Base-by-base conservation (phyloP, 2,329 filamentous ascomycete species). In the Scedosporium aurantiacum region DNA sequence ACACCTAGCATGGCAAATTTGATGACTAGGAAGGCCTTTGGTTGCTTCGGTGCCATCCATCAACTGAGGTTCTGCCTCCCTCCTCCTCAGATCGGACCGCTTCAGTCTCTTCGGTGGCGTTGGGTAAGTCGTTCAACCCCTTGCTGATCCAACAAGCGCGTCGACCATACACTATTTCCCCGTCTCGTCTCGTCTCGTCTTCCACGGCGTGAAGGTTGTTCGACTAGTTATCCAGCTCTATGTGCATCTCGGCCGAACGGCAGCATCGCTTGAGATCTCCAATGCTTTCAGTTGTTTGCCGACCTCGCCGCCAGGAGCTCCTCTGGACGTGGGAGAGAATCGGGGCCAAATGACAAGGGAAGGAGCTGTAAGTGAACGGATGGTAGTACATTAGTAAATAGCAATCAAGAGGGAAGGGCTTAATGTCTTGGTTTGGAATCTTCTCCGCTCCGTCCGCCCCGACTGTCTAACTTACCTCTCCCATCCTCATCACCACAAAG, bases 401-500 rank as follows among this genome's bases (percentile, higher is more conserved):
- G 28, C 28, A 32, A 32, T 32, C 28, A 6, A 8, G 10, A 2
- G 28, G 10, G 28, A 8, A 32, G 10, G 28, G 28, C 5, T 32
- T 8, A 32, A 32, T 32, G 28, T 8, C 28, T 32, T 32, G 16
- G 43, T 18, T 45, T 45, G 40, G 6, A 5, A 14, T 21, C 8
- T 21, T 54, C 50, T 14, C 21, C 2, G 4, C 10, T 27, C 21
- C 50, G 16, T 27, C 23, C 5, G 1, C 21, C n/a, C 50, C 2
- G 8, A n/a, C 28, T 32, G 28, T 8, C 28, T 32, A 32, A 32
- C 78, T 68, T 70, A 86, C 84, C 76, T 90, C 80, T 65, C 85
- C 84, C 62, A 96, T 76, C 25, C 79, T 88, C 75, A 85, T 78
- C 25, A 90, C 83, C n/a, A 84, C 78, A 67, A 82, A 91, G 63